Percentiles rank a stretch among this genome's conserved stretches.
phyloP scores from a whole-genome alignment of 2,329 filamentous ascomycete genomes.

The Aspergillus chevalieri region DNA sequence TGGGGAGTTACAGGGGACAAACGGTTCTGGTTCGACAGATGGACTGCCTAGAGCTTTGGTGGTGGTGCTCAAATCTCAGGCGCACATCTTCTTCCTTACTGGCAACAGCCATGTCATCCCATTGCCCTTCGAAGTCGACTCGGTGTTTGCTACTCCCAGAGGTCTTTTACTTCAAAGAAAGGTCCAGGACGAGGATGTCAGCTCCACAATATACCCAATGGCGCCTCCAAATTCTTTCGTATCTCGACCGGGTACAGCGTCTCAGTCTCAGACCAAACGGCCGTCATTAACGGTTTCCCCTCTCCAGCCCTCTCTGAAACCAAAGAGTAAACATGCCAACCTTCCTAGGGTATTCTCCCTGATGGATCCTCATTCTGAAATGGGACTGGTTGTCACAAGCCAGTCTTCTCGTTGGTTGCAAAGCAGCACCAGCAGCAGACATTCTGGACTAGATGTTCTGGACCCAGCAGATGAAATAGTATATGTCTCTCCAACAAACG shows the following conservation, averaged over 20 bases:
- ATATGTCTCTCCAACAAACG: constrained; percentile 68
- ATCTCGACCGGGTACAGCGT: constrained; percentile 36
- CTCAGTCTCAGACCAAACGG: constrained; percentile 35
- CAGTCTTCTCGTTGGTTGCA: constrained; percentile 28
- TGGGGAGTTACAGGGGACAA: constrained; percentile 15
- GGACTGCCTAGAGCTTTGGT: constrained; percentile 62
- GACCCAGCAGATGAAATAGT: constrained; percentile 75
- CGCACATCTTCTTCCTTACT: constrained; percentile 84
- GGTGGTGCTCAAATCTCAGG: constrained; percentile 85
- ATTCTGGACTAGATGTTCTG: constrained; percentile 51
- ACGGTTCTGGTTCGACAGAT: constrained; percentile 15
- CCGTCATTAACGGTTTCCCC: constrained; percentile 45
- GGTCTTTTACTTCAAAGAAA: constrained; percentile 85
- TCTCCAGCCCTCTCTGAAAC: constrained; percentile 50
- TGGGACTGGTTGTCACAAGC: constrained; percentile 70
- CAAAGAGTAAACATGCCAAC: constrained; percentile 52
- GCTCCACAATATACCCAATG: constrained; percentile 26
- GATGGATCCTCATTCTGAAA: constrained; percentile 76
- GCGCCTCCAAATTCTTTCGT: constrained; percentile 80
- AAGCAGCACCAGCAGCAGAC: constrained; percentile 19
- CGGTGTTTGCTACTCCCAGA: constrained; percentile 71
- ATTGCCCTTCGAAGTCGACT: constrained; percentile 89
- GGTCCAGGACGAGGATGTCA: constrained; percentile 36
- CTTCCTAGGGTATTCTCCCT: constrained; percentile 67
- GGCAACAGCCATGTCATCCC: constrained; percentile 85